Evolutionary conservation across 768 basidiomycete genomes (phyloP).

Genomic region (Mycena haematopus): DNA sequence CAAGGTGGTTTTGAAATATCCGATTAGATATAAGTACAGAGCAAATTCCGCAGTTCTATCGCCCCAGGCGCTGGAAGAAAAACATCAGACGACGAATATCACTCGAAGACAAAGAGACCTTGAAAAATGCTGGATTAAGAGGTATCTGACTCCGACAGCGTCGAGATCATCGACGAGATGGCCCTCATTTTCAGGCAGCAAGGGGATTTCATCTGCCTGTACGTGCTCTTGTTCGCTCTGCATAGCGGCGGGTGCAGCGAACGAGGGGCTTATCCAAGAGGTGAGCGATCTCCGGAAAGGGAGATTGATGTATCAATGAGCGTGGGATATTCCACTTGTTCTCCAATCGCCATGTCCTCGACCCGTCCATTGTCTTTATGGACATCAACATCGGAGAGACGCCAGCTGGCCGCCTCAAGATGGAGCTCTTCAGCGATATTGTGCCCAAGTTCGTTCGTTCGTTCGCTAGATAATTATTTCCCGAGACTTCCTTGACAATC

Average conservation of each 20-base stretch:
- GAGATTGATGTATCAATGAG: too few relatives aligned
- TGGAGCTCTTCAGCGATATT: slow-evolving; percentile 96
- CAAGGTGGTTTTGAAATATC: slow-evolving; percentile 48
- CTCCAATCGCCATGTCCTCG: slow-evolving; percentile 29
- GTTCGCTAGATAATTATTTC: not conserved
- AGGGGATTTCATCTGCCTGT: slow-evolving; percentile 14
- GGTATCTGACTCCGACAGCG: slow-evolving; percentile 13
- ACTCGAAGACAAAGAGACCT: slow-evolving; percentile 1
- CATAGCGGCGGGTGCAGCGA: too few relatives aligned
- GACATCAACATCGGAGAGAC: slow-evolving; percentile 97
- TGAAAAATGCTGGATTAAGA: slow-evolving; percentile 24
- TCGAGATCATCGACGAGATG: slow-evolving; percentile 15
- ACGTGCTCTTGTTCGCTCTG: not conserved
- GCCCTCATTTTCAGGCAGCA: slow-evolving; percentile 8
- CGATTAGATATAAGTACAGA: slow-evolving; percentile 49
- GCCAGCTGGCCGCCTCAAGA: slow-evolving; percentile 92
- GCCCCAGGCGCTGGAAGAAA: slow-evolving; percentile 32
- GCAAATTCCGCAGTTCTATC: slow-evolving; percentile 50
- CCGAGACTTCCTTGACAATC: slow-evolving; percentile 4
- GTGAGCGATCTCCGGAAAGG: too few relatives aligned
- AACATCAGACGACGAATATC: too few relatives aligned
- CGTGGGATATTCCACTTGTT: too few relatives aligned
- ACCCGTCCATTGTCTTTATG: slow-evolving; percentile 95
- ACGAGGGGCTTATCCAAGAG: too few relatives aligned
- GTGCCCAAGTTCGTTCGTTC: slow-evolving; percentile 79